A percentile compares a stretch with the other conserved stretches of the same genome.
Conservation (phyloP, 1,284 basidiomycete species). For the Ustilago vetiveriae region DNA sequence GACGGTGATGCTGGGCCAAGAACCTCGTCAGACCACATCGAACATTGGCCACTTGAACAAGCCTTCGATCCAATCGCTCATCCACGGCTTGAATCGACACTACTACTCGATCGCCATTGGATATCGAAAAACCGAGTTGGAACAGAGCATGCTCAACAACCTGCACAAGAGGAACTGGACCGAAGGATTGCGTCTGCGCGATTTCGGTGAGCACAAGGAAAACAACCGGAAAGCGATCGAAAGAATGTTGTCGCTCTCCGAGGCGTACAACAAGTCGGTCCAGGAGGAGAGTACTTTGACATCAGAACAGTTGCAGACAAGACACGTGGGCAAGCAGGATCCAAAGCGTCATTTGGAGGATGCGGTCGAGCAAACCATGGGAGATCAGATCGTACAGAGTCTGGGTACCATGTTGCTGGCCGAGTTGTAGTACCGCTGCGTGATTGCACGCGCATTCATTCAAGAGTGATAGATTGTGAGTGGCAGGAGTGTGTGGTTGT, state of each 20-base stretch:
- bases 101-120: constrained; percentile 67
- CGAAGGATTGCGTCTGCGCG: constrained; percentile 61
- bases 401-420: constrained; percentile 63
- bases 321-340: constrained; percentile 66
- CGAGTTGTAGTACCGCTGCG: too few species aligned
- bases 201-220: constrained; percentile 65
- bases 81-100: constrained; percentile 67
- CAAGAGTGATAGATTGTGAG: too few species aligned
- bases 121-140: constrained; percentile 66
- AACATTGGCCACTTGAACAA: constrained; percentile 99
- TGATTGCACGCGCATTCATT: too few species aligned
- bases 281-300: constrained; percentile 63
- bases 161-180: constrained; percentile 67
- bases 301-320: constrained; percentile 64
- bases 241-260: constrained; percentile 62
- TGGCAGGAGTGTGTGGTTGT: too few species aligned
- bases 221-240: constrained; percentile 63
- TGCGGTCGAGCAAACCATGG: constrained; percentile 65
- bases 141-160: constrained; percentile 67
- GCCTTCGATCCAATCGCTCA: constrained; percentile 86
- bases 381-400: constrained; percentile 65
- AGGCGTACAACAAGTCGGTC: constrained; percentile 67
- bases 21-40: constrained; percentile 95
- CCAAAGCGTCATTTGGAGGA: constrained; percentile 67
- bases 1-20: constrained; percentile 76